Evolutionary conservation across 2,329 filamentous ascomycete species (phyloP), one percentile per base, ranked within the genome.

Genomic region (Stachybotrys echinatus): DNA sequence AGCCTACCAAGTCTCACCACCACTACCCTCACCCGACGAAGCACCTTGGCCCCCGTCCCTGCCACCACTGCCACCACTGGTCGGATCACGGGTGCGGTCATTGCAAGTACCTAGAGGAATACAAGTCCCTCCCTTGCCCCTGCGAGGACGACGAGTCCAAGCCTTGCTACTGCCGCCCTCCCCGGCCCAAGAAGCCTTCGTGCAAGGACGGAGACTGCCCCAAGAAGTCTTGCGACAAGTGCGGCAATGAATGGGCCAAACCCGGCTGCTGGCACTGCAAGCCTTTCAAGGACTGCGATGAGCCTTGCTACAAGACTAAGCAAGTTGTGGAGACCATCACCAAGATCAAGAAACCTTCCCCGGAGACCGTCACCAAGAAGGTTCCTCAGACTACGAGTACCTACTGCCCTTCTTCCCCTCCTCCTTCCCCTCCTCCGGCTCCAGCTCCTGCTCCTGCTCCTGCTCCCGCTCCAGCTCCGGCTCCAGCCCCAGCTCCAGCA

Each of bases 221-320:
- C 31, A 56, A 54, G 42, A 62, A 64, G 55, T 51, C 55, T 31
- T 64, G 59, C 55, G 48, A 48, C 38, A 53, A 64, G 54, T 63
- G 59, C 48, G 52, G 57, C 23, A 53, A 52, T 7, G 45, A 60
- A 43, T 63, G 58, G 59, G 61, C 61, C 18, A 56, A 61, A 50
- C 61, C 61, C 46, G 60, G 61, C 46, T 64, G 61, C 52, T 61
- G 58, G 59, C 60, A 64, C 51, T 64, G 61, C 58, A 64, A 63
- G 52, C 54, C 50, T 20, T 47, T 51, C 45, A 51, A 56, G 53
- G 50, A 53, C 23, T 58, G 52, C 48, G 22, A 54, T 21, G 53
- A 52, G 14, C 48, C 51, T 22, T 31, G 27, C 37, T 23, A 46
- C 37, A 22, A 49, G 44, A 31, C 46, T 22, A 48, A 51, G 44